Base-by-base conservation (phyloP, 805 yeast species). In the Kuraishia hungarica region DNA sequence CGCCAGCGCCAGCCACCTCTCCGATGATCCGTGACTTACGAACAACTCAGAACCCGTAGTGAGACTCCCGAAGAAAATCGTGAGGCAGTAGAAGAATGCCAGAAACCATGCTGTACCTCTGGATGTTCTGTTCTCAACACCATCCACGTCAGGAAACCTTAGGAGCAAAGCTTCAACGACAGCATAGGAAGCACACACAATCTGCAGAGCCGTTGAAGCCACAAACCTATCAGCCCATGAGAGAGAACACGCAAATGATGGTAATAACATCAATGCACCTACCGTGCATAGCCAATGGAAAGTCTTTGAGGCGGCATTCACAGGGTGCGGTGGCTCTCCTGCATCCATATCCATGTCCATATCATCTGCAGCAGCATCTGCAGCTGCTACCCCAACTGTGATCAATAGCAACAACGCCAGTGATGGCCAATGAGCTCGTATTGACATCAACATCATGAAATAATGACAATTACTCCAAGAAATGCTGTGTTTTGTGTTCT, bases 51-150 rank as follows among this genome's bases (percentile, higher is more conserved):
- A 72, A 0, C 89, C 88, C 50, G 79, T 77, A 23, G 82, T 70
- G 10, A 81, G 57, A 26, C 79, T 73, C 0, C 90, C 92, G 20
- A 78, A 59, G 56, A 84, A 76, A 1, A 85, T 70, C 1, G 82
- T 73, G 2, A 69, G 57, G 2, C 77, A 76, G 51, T 79, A 72
- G 49, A 80, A 69, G 24, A 80, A 64, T 24, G 79, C 65, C 52
- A 86, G 70, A 59, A 82, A 78, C 84, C 87, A 81, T n/a, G 82
- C 81, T 0, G 90, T 81, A 0, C 89, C 89, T 54, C 81, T 73
- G 13, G 87, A 81, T 0, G 89, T 82, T 55, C 79, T 69, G 65
- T 85, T 86, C 64, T 87, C 93, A 55, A 83, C 82, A 47, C 84
- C 85, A 54, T 79, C 75, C 39, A 73, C 73, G 64, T 87, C 93